Conservation (phyloP, 192 early-diverging fungal species). For the Umbelopsis vinacea region DNA sequence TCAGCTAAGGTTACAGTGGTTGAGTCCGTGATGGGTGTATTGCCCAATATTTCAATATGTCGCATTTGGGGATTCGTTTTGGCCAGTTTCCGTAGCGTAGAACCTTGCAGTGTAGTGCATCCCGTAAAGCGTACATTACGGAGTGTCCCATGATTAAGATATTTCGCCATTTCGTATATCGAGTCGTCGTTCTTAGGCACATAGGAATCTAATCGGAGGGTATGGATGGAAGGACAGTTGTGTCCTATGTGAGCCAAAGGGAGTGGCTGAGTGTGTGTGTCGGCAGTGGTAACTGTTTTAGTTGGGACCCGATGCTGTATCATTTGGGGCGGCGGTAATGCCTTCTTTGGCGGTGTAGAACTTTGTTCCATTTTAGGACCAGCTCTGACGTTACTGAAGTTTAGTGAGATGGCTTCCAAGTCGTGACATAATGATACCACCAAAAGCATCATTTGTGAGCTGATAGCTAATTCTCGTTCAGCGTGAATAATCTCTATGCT, state of each 20-base stretch:
- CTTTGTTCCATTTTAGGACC: not conserved
- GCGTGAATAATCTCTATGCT: constrained; percentile 34
- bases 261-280: constrained; percentile 21
- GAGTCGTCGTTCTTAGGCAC: constrained; percentile 40
- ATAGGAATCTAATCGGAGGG: constrained; percentile 32
- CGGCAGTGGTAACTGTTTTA: not conserved
- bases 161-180: constrained; percentile 42
- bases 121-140: constrained; percentile 21
- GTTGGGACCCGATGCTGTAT: constrained; percentile 2
- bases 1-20: constrained; percentile 34
- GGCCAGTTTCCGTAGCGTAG: constrained; percentile 38
- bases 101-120: constrained; percentile 39
- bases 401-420: constrained; percentile 32
- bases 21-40: constrained; percentile 34
- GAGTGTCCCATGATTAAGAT: constrained; percentile 24
- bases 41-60: constrained; percentile 34
- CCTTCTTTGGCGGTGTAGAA: constrained; percentile 13
- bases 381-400: constrained; percentile 22
- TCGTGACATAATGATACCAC: constrained; percentile 29
- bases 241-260: constrained; percentile 38
- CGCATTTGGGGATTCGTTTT: constrained; percentile 33
- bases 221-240: constrained; percentile 34
- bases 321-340: constrained; percentile 14
- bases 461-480: constrained; percentile 34
- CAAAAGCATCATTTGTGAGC: constrained; percentile 30